Base-by-base conservation (phyloP, 352 stramenopile species). In the Halophytophthora polymorphica region DNA sequence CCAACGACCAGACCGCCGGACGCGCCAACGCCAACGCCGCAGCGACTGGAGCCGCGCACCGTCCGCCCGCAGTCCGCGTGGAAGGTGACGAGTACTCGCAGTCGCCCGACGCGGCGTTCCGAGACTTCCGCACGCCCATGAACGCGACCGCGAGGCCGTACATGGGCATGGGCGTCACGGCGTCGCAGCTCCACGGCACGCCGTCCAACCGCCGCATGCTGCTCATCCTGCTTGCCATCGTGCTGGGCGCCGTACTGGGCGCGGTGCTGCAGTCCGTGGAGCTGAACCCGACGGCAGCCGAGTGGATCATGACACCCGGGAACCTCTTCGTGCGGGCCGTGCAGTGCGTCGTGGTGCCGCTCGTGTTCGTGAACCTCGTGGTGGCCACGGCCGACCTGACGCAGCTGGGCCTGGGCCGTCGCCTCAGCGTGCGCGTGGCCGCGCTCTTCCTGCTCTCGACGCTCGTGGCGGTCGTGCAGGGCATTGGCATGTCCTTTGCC, bases 281-380 rank as follows among this genome's bases (percentile, higher is more conserved):
- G 12, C 59, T 86, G 14, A 58, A 81, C 34, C 35, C 52, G 28
- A 73, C 64, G 17, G 61, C 70, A 17, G 69, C 73, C 6, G 49
- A 83, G 51, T 90, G 77, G 76, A 65, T 92, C 58, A 80, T 75
- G 56, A 77, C 81, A 6, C 80, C 83, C 0, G 83, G 83, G 0
- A 74, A 88, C 40, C 66, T 93, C 21, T 89, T 86, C 61, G 66
- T 90, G 6, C 80, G 80, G 25, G 80, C 78, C 2, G 72, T 91
- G 22, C 66, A 87, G 64, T 93, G 83, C 58, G 58, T 93, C 34
- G 79, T 93, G 49, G 62, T 91, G 50, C 80, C 80, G 18, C 75
- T 91, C 46, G 77, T 91, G 47, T 88, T 93, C 45, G 72, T 90
- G 19, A 90, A 90, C 59, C 46, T 93, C 35, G 79, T 74, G 15